Conservation (phyloP, 305 asterid genomes). For the Petunia hybrid region DNA sequence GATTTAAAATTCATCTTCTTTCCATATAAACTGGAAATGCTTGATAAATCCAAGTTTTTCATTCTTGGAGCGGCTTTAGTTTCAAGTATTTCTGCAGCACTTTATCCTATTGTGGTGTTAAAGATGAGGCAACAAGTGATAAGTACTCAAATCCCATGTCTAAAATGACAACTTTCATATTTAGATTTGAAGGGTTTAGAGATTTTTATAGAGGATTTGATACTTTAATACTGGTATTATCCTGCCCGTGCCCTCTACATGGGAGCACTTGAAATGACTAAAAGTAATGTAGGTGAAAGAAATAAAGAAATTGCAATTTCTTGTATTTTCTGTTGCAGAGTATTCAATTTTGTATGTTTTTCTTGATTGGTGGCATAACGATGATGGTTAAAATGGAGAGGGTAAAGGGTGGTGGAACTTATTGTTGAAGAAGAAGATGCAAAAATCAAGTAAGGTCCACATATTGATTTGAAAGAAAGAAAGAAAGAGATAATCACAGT, state of each 20-base stretch:
- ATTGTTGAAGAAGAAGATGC: too few relatives aligned
- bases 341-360: too few relatives aligned
- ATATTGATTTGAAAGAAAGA: too few relatives aligned
- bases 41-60: slow-evolving; percentile 90
- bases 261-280: slow-evolving; percentile 91
- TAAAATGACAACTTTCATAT: slow-evolving; percentile 69
- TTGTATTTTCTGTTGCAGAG: too few relatives aligned
- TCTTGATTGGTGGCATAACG: too few relatives aligned
- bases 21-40: slow-evolving; percentile 90
- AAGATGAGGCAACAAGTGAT: slow-evolving; percentile 89
- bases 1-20: slow-evolving; percentile 80
- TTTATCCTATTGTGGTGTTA: slow-evolving; percentile 78
- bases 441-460: too few relatives aligned
- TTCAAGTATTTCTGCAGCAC: slow-evolving; percentile 75
- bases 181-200: slow-evolving; percentile 60
- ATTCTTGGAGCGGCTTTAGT: slow-evolving; percentile 39
- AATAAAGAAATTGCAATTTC: too few relatives aligned
- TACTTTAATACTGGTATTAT: slow-evolving; percentile 86
- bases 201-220: slow-evolving; percentile 91
- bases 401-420: too few relatives aligned
- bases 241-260: slow-evolving; percentile 87
- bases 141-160: slow-evolving; percentile 51
- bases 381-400: too few relatives aligned
- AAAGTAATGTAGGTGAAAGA: slow-evolving; percentile 64
- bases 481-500: too few relatives aligned